A percentile compares a stretch with the other conserved stretches of the same genome.
These are phyloP conservation scores for Ballota nigra DNA, from an alignment of 257 asterid species.

Conservation along the genomic window DNA sequence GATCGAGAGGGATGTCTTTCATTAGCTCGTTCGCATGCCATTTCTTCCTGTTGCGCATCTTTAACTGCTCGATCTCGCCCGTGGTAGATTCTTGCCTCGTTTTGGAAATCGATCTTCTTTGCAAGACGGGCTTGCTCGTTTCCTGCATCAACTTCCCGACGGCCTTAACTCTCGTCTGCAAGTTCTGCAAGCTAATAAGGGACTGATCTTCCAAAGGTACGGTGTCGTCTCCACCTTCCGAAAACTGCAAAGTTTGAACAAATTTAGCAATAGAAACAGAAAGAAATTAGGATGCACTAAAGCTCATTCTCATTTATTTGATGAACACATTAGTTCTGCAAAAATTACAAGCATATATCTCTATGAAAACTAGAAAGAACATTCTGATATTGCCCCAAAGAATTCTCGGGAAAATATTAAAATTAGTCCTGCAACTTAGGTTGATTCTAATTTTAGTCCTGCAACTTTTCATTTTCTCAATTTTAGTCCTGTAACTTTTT, in stretches of 20 bases:
- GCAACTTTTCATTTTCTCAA: too few relatives aligned
- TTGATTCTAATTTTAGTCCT: too few relatives aligned
- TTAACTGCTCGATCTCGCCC: constrained; percentile 44
- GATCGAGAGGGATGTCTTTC: constrained; percentile 94
- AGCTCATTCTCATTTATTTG: too few relatives aligned
- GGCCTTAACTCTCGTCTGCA: constrained; percentile 55
- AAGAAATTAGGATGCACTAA: neutral
- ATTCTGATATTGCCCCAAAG: too few relatives aligned
- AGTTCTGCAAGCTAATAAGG: constrained; percentile 50
- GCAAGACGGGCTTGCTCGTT: constrained; percentile 33
- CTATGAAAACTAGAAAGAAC: too few relatives aligned
- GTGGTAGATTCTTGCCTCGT: constrained; percentile 28
- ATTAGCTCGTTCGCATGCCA: constrained; percentile 36
- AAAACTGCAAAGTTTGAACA: constrained; percentile 35
- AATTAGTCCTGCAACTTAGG: too few relatives aligned
- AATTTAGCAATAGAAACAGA: neutral
- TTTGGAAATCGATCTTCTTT: constrained; percentile 29
- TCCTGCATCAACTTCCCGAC: constrained; percentile 59
- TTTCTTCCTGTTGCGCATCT: constrained; percentile 40
- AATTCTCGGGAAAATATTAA: too few relatives aligned
- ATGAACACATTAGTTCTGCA: too few relatives aligned
- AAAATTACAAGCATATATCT: too few relatives aligned
- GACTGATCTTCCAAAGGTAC: constrained; percentile 37
- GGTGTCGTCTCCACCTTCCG: constrained; percentile 24
- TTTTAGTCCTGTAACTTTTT: too few relatives aligned